Conservation (phyloP, 768 basidiomycete species). For the Podaxis carcinomalis region DNA sequence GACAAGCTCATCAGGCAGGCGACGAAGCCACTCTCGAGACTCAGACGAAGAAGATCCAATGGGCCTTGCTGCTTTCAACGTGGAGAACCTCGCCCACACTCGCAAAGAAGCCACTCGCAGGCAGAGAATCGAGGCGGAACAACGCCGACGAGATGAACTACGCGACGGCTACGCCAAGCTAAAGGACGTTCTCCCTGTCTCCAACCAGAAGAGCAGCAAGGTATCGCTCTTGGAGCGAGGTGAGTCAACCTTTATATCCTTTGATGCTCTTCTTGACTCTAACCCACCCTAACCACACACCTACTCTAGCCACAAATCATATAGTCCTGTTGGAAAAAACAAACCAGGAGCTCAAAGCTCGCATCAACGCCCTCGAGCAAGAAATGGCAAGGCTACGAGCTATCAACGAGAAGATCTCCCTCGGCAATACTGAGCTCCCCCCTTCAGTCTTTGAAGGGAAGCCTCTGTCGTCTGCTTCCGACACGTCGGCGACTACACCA, state of each 20-base stretch:
- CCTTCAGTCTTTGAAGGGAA: slow-evolving; percentile 45
- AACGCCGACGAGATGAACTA: slow-evolving; percentile 83
- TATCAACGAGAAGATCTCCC: slow-evolving; percentile 82
- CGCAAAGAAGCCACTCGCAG: slow-evolving; percentile 81
- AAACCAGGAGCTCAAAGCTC: slow-evolving; percentile 67
- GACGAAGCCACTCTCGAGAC: slow-evolving; percentile 70
- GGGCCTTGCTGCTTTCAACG: slow-evolving; percentile 49
- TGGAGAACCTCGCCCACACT: slow-evolving; percentile 70
- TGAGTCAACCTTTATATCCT: slow-evolving; percentile 28
- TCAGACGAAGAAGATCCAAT: slow-evolving; percentile 73
- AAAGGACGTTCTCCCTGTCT: slow-evolving; percentile 82
- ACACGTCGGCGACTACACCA: slow-evolving; percentile 25
- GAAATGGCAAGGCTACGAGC: slow-evolving; percentile 69
- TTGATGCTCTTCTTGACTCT: slow-evolving; percentile 12
- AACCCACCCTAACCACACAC: slow-evolving; percentile 5
- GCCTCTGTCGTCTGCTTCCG: slow-evolving; percentile 57
- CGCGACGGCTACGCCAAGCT: slow-evolving; percentile 86
- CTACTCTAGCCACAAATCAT: slow-evolving; percentile 65
- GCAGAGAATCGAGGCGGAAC: slow-evolving; percentile 88
- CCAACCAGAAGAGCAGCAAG: slow-evolving; percentile 90
- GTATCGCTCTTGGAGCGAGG: slow-evolving; percentile 86
- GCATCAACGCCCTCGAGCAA: slow-evolving; percentile 59
- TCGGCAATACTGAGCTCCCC: slow-evolving; percentile 55
- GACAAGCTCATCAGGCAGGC: slow-evolving; percentile 65
- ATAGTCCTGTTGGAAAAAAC: slow-evolving; percentile 69